Evolutionary conservation across 352 stramenopile species (phyloP), one percentile per base, ranked within the genome.

Genomic region (Phytophthora macrochlamydospora): DNA sequence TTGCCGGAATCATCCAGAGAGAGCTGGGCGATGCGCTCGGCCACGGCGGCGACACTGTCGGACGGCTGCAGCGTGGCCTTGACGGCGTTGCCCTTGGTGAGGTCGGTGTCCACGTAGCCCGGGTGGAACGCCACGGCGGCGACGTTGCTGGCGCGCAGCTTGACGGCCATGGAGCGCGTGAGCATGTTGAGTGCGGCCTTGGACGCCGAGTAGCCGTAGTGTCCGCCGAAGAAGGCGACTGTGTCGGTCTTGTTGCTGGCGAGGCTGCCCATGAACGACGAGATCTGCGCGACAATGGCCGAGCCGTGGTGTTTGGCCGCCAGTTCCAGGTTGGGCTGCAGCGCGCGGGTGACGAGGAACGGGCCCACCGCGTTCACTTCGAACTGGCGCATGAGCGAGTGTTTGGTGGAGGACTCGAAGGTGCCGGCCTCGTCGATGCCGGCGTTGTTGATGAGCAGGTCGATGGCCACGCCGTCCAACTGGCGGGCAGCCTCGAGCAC

Each of bases 181-280:
- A 88, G 65, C 64, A 82, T 87, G 63, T 94, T 94, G 48, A 89
- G 69, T 7, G 77, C 86, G 7, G 79, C 59, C 65, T 92, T 92
- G 53, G 76, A 89, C 28, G 81, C 71, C 40, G 80, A 59, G 67
- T 94, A 92, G 14, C 69, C 81, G 62, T 88, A 90, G 5, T 66
- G 43, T 11, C 65, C 62, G 35, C 85, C 13, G 18, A 65, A 56
- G 28, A 52, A 55, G 3, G 44, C 33, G 1, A 45, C 48, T 4
- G 4, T 58, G 35, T 71, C 63, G 1, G 56, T 75, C 11, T 56
- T 57, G 54, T 84, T 88, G 43, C 62, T 59, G 8, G 44, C 35
- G 48, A 91, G 75, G 45, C 79, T 87, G 45, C 79, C 84, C 51
- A 87, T 24, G n/a, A 61, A 56, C 2, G 77, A 88, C 54, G 72